Base-by-base conservation (phyloP, 192 early-diverging fungal genomes). In the Spinellus fusiger region DNA sequence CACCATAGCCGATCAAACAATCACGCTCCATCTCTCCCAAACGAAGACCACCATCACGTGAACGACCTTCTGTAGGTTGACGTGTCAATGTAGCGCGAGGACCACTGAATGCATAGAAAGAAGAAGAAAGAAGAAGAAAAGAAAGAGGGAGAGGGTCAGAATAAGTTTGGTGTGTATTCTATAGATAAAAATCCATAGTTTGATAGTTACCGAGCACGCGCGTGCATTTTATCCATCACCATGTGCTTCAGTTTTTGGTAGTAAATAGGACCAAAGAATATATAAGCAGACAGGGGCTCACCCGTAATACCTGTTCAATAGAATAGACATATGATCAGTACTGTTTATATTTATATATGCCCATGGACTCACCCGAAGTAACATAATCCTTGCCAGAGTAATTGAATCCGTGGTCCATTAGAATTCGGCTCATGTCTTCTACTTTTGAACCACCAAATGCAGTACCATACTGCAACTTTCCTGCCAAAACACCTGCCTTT, bases 151-250 rank as follows among this genome's bases (percentile, higher is more conserved):
- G n/a, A n/a, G n/a, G n/a, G n/a, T n/a, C n/a, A n/a, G n/a, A n/a
- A n/a, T n/a, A 56, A 23, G 5, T 22, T 15, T 22, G 12, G 2
- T 6, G 5, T 33, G 22, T 1, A 34, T 22, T 26, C 12, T 38
- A 13, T 28, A 32, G 7, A 58, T 33, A 29, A n/a, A 54, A 27
- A 46, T 18, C 20, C 33, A 26, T 37, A 26, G 9, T 28, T 29
- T 26, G 26, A 5, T 46, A 23, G 31, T 47, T 77, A 84, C 82
- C 80, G 68, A 27, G 91, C 82, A 65, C 96, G 86, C 15, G 94
- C 92, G 70, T 97, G 94, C 93, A 98, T 98, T 77, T 98, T 98
- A 77, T 98, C 96, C 76, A 94, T 88, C 3, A 98, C 94, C 94
- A 97, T 97, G 64, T 98, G 96, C 83, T 98, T 98, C 50, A 98